Evolutionary conservation across 2,329 filamentous ascomycete species (phyloP), one percentile per base, ranked within the genome.

Genomic region (Lizonia empirigonia): DNA sequence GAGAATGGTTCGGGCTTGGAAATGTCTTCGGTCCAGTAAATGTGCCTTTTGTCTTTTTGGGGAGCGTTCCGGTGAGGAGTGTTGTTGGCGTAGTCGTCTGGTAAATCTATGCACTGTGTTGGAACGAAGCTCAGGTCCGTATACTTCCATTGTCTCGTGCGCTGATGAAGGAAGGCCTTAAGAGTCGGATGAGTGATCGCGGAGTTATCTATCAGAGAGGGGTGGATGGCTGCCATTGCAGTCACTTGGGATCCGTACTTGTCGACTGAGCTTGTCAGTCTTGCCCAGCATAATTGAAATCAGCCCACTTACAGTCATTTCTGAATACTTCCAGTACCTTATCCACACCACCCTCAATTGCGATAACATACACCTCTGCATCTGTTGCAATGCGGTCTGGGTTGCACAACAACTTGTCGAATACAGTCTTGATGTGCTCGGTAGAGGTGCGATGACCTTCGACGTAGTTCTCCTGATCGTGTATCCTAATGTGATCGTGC

Each of bases 351-450:
- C 88, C 84, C 1, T 87, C 85, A 13, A 94, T 75, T 1, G 83
- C 89, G 38, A 96, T 78, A 24, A 96, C 68, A 65, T 91, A 85
- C 16, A 96, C 65, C 35, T 78, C 80, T 0, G 85, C 83, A 1
- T 79, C 70, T 0, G 74, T 48, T 0, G 74, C 64, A 0, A 83
- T 73, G 5, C 85, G 63, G 2, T 71, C 44, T 1, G 68, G 55
- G 7, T 75, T 70, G 0, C 74, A 74, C 4, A 94, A 63, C 1
- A 92, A 78, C 4, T 82, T 67, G 20, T 86, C 77, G 56, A 96
- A 88, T 1, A 94, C 76, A 37, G 82, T 85, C 23, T 74, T 67
- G 20, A 93, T 77, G 66, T 97, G 92, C 44, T 84, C 78, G 23
- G 73, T 66, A 13, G 81, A 72, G 20, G 69, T 78, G 8, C 77